A percentile compares a stretch with the other conserved stretches of the same genome.
Evolutionary conservation across 2,329 filamentous ascomycete species (phyloP).

Genomic region (Verticillium klebahnii): DNA sequence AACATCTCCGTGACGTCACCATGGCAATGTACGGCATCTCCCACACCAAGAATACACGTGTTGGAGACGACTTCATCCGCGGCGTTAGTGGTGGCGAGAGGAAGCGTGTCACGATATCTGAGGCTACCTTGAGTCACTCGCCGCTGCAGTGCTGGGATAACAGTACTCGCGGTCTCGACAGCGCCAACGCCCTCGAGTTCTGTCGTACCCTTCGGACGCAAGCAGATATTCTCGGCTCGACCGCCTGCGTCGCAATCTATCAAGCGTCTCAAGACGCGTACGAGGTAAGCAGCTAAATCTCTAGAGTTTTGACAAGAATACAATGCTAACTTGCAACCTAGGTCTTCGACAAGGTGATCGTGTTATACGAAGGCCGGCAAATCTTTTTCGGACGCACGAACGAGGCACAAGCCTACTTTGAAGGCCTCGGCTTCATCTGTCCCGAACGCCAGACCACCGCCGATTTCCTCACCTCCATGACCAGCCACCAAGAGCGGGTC

Average conservation of each 20-base stretch:
- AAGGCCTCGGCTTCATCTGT: slow-evolving; percentile 59
- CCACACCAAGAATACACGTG: slow-evolving; percentile 47
- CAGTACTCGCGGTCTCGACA: slow-evolving; percentile 59
- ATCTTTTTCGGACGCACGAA: slow-evolving; percentile 61
- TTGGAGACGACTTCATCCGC: slow-evolving; percentile 49
- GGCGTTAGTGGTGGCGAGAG: slow-evolving; percentile 50
- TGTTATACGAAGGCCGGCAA: slow-evolving; percentile 63
- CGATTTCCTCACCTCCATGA: neutral
- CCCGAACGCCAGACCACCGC: slow-evolving; percentile 23
- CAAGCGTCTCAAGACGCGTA: slow-evolving; percentile 45
- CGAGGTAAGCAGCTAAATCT: slow-evolving; percentile 20
- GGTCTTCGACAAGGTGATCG: slow-evolving; percentile 62
- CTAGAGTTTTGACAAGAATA: too few species aligned
- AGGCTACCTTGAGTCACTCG: slow-evolving; percentile 21
- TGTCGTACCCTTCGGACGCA: slow-evolving; percentile 56
- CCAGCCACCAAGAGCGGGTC: neutral
- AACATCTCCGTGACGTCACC: slow-evolving; percentile 45
- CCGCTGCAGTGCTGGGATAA: slow-evolving; percentile 43
- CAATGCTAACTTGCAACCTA: neutral
- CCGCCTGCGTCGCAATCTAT: slow-evolving; percentile 59
- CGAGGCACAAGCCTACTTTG: slow-evolving; percentile 60
- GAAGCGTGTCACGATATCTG: slow-evolving; percentile 30
- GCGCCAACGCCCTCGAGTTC: slow-evolving; percentile 62
- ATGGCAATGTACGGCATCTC: slow-evolving; percentile 50
- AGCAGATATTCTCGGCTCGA: slow-evolving; percentile 53